A percentile compares a stretch with the other conserved stretches of the same genome.
Conservation (phyloP, 129 eudicot genomes). For the Rutidosis leptorrhynchoides region DNA sequence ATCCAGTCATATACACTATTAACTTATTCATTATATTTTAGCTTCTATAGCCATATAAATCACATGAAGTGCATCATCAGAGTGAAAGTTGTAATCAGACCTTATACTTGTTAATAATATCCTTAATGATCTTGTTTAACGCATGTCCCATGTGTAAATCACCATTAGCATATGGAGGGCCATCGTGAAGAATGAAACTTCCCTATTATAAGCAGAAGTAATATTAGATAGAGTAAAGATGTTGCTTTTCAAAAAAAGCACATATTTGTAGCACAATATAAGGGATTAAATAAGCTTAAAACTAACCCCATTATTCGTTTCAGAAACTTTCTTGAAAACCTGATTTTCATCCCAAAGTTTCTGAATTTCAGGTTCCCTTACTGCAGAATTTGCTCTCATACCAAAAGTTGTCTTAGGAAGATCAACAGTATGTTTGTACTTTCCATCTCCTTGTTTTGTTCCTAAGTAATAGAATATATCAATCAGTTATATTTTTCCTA, state of each 20-base stretch:
- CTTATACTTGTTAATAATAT: constrained; percentile 94
- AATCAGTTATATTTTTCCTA: constrained; percentile 1
- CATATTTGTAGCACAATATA: constrained; percentile 9
- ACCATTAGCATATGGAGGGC: constrained; percentile 99
- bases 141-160: constrained; percentile 99
- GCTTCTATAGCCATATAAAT: not conserved
- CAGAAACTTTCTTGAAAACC: constrained; percentile 72
- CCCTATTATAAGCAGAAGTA: constrained; percentile 46
- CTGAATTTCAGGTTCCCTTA: constrained; percentile 96
- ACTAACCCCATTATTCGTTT: constrained; percentile 80
- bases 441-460: constrained; percentile 78
- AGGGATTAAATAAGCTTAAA: not conserved
- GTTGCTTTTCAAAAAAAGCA: too few species aligned
- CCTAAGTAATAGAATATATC: constrained; percentile 36
- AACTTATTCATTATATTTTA: not conserved
- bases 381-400: constrained; percentile 84
- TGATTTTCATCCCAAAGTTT: constrained; percentile 96
- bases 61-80: not conserved
- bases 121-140: constrained; percentile 88
- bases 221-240: constrained; percentile 26
- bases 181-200: constrained; percentile 88
- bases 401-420: constrained; percentile 87
- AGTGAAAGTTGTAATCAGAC: constrained; percentile 34
- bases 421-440: constrained; percentile 88
- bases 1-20: not conserved